These are phyloP conservation scores for Suillus cothurnatus DNA, from an alignment of 768 basidiomycete species.

Conservation along the genomic window DNA sequence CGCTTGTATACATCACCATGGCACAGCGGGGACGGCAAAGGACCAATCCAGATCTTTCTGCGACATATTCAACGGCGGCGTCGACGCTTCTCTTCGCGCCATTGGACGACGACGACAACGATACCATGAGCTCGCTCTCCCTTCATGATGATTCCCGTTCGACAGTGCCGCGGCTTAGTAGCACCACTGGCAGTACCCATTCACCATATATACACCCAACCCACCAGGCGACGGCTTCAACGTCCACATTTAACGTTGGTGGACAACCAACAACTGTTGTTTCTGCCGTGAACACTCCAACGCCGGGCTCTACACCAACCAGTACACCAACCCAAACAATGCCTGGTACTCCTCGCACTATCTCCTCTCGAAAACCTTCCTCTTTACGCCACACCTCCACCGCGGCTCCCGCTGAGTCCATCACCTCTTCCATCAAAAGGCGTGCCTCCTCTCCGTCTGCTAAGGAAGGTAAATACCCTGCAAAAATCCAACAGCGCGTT, in stretches of 20 bases:
- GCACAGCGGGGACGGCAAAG: slow-evolving; percentile 6
- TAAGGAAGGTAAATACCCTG: slow-evolving; percentile 23
- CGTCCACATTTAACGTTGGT: slow-evolving; percentile 39
- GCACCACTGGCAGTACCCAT: slow-evolving; percentile 22
- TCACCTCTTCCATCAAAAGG: slow-evolving; percentile 27
- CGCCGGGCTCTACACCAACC: background rate
- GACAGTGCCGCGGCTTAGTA: slow-evolving; percentile 6
- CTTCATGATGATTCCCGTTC: slow-evolving; percentile 12
- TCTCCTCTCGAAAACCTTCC: slow-evolving; percentile 33
- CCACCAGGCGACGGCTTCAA: slow-evolving; percentile 36
- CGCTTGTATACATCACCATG: slow-evolving; percentile 2
- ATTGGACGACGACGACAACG: slow-evolving; percentile 25
- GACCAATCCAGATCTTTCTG: slow-evolving; percentile 6
- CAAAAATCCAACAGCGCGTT: slow-evolving; percentile 31
- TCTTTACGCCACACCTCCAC: slow-evolving; percentile 34
- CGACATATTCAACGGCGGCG: background rate
- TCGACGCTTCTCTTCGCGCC: slow-evolving; percentile 13
- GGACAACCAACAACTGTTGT: slow-evolving; percentile 17
- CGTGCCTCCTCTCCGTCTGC: slow-evolving; percentile 30
- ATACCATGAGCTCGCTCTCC: slow-evolving; percentile 25
- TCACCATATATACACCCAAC: slow-evolving; percentile 43
- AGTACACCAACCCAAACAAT: slow-evolving; percentile 16
- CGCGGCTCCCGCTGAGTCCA: slow-evolving; percentile 24
- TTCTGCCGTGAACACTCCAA: slow-evolving; percentile 1
- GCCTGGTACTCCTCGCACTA: slow-evolving; percentile 29